phyloP scores from a whole-genome alignment of 208 protist genomes.

The Strigomonas oncopelti region DNA sequence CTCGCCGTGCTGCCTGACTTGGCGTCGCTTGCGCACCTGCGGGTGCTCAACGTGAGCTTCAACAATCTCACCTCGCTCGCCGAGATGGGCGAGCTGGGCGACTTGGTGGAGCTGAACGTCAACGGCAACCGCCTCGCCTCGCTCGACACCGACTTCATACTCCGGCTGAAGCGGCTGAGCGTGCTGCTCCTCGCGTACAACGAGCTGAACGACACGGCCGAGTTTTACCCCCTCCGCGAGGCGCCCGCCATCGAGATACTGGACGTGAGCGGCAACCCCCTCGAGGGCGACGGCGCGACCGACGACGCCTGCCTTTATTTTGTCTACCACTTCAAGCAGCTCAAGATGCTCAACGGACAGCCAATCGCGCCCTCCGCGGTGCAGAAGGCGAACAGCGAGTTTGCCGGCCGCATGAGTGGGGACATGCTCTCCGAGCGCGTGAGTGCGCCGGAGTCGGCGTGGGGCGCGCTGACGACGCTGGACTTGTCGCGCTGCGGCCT shows the following conservation, averaged over 20 bases:
- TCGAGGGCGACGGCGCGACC: constrained; percentile 10
- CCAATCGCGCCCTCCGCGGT: constrained; percentile 54
- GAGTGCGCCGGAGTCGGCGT: constrained; percentile 25
- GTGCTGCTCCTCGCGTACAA: constrained; percentile 90
- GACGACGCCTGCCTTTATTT: constrained; percentile 78
- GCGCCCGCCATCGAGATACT: constrained; percentile 86
- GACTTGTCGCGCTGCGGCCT: constrained; percentile 80
- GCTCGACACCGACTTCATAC: constrained; percentile 44
- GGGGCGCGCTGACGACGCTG: constrained; percentile 46
- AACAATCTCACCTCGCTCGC: constrained; percentile 60
- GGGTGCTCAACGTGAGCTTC: constrained; percentile 59
- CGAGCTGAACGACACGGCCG: constrained; percentile 50
- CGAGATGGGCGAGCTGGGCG: constrained; percentile 30
- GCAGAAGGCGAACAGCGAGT: constrained; percentile 54
- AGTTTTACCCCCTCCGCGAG: constrained; percentile 70
- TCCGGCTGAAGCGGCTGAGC: constrained; percentile 37
- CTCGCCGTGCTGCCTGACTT: constrained; percentile 47
- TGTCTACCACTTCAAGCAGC: constrained; percentile 87
- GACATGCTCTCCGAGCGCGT: constrained; percentile 72
- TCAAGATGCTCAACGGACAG: constrained; percentile 89
- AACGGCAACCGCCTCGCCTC: constrained; percentile 79
- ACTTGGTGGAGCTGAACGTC: constrained; percentile 77
- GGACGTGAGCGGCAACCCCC: constrained; percentile 87
- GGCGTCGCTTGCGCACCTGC: constrained; percentile 28
- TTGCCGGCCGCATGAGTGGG: constrained; percentile 74